A percentile compares a stretch with the other conserved stretches of the same genome.
These are phyloP conservation scores for Phallus indusiatus DNA, from an alignment of 768 basidiomycete genomes.

Conservation along the genomic window DNA sequence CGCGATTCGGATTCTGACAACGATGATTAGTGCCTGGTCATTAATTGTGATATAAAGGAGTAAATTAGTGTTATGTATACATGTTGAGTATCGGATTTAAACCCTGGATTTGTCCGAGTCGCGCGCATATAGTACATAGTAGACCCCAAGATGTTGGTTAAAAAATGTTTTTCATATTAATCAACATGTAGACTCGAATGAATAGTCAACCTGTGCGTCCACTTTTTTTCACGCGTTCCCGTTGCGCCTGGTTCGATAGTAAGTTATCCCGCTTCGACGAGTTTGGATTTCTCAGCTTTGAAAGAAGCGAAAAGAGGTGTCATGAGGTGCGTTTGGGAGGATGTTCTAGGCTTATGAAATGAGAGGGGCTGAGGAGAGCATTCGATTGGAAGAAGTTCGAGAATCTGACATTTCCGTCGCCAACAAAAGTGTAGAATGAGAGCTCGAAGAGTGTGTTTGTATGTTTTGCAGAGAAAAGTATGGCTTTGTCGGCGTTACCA, in stretches of 20 bases:
- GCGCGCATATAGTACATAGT: too few relatives aligned
- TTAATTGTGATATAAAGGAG: too few relatives aligned
- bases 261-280: conserved; percentile 7
- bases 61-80: too few relatives aligned
- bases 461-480: conserved; percentile 12
- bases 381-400: neutral
- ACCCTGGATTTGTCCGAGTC: too few relatives aligned
- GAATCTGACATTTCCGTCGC: neutral
- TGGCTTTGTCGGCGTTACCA: neutral
- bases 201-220: neutral
- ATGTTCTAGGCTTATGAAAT: conserved; percentile 7
- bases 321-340: conserved; percentile 2
- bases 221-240: conserved; percentile 5
- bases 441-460: conserved; percentile 12
- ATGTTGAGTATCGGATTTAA: too few relatives aligned
- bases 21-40: too few relatives aligned
- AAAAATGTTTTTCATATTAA: too few relatives aligned
- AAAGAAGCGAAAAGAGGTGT: conserved; percentile 9
- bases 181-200: neutral
- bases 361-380: neutral
- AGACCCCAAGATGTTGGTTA: too few relatives aligned
- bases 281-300: conserved; percentile 6
- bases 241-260: neutral
- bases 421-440: conserved; percentile 1
- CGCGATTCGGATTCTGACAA: too few relatives aligned